Conservation (phyloP, 2,329 filamentous ascomycete genomes). For the Coleophoma cylindrospora region DNA sequence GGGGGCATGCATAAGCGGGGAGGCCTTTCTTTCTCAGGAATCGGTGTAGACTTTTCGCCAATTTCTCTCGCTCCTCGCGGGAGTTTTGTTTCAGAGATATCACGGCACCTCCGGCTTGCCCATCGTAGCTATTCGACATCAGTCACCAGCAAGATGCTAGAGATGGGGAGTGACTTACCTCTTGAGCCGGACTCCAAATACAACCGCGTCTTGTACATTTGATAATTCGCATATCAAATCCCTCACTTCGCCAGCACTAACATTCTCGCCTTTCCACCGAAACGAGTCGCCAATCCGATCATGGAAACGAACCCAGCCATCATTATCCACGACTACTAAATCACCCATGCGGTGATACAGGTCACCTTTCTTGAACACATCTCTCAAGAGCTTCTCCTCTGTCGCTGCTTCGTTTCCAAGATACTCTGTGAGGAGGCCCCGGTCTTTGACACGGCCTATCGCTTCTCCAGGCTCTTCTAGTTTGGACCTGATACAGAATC, state of each 20-base stretch:
- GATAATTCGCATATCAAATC: slow-evolving; percentile 36
- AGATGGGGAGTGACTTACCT: slow-evolving; percentile 22
- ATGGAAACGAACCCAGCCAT: slow-evolving; percentile 39
- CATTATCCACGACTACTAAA: slow-evolving; percentile 32
- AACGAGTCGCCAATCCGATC: slow-evolving; percentile 48
- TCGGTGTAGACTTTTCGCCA: slow-evolving; percentile 32
- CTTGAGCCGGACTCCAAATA: slow-evolving; percentile 35
- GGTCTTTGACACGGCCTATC: slow-evolving; percentile 35
- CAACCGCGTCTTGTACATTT: slow-evolving; percentile 35
- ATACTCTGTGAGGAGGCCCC: slow-evolving; percentile 35
- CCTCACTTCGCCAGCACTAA: slow-evolving; percentile 38
- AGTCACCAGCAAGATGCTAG: too few relatives aligned
- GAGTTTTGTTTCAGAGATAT: slow-evolving; percentile 34
- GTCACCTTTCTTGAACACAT: slow-evolving; percentile 40
- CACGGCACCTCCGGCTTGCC: slow-evolving; percentile 40
- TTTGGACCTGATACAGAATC: slow-evolving; percentile 32
- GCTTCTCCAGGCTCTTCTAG: slow-evolving; percentile 37
- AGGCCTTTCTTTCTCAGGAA: slow-evolving; percentile 37
- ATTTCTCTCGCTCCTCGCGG: slow-evolving; percentile 22
- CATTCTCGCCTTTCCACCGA: slow-evolving; percentile 46
- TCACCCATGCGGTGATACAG: slow-evolving; percentile 39
- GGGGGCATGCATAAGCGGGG: slow-evolving; percentile 38
- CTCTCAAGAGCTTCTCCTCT: slow-evolving; percentile 34
- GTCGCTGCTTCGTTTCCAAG: slow-evolving; percentile 34
- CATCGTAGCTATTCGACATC: slow-evolving; percentile 34